Conservation (phyloP, 2,329 filamentous ascomycete genomes). For the Trichoderma semiorbis region DNA sequence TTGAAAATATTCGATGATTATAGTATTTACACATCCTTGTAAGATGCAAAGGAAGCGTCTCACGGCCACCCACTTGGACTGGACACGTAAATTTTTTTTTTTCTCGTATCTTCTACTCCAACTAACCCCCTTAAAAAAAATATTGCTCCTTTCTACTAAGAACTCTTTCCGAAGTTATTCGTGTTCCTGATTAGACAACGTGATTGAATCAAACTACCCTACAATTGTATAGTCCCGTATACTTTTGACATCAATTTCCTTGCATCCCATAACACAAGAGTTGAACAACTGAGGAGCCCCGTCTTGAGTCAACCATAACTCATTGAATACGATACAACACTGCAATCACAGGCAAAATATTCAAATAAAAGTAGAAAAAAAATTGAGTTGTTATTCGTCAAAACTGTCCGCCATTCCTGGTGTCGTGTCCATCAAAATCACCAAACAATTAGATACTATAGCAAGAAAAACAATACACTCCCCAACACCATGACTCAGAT, state of each 20-base stretch:
- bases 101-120: not conserved
- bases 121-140: not conserved
- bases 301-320: not conserved
- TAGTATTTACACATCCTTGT: not conserved
- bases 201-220: not conserved
- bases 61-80: not conserved
- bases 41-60: not conserved
- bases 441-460: not conserved
- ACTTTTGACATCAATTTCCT: not conserved
- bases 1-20: not conserved
- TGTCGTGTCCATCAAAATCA: not conserved
- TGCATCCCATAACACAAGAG: not conserved
- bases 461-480: not conserved
- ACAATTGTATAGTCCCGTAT: not conserved
- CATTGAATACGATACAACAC: not conserved
- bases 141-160: not conserved
- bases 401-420: not conserved
- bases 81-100: not conserved
- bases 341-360: not conserved
- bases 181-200: not conserved
- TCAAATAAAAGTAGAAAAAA: not conserved
- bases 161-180: not conserved
- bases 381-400: not conserved
- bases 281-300: not conserved
- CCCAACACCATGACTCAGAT: constrained; percentile 3